These are phyloP conservation scores for Hypoxylon subgilvum DNA, from an alignment of 495 filamentous ascomycete genomes.

Conservation along the genomic window DNA sequence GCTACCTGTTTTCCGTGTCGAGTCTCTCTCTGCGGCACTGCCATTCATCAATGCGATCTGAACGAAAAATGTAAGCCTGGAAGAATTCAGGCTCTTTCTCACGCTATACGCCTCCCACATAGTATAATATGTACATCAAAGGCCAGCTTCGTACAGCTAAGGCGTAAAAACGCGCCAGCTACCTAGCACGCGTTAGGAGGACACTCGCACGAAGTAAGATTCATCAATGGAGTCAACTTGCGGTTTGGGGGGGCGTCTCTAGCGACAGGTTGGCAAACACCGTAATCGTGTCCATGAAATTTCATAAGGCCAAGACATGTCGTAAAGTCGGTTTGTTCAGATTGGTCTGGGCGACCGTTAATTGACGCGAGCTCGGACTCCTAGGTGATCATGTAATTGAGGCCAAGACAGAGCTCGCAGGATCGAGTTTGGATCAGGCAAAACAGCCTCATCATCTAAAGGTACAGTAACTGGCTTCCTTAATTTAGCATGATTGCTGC, in stretches of 20 bases:
- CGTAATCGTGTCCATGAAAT: neutral
- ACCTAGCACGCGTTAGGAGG: neutral
- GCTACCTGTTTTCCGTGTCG: conserved; percentile 1
- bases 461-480: conserved; percentile 15
- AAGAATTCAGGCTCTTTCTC: too few relatives aligned
- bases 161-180: conserved; percentile 5
- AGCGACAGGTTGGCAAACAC: too few relatives aligned
- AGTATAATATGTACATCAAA: too few relatives aligned
- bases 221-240: neutral
- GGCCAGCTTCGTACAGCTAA: conserved; percentile 13
- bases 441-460: too few relatives aligned
- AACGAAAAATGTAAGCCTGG: too few relatives aligned
- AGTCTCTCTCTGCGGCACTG: too few relatives aligned
- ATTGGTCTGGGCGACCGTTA: neutral
- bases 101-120: too few relatives aligned
- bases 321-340: conserved; percentile 4
- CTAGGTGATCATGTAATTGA: neutral
- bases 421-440: conserved; percentile 6
- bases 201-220: neutral
- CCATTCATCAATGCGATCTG: too few relatives aligned
- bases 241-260: too few relatives aligned
- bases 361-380: neutral
- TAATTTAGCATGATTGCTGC: too few relatives aligned
- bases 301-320: conserved; percentile 6
- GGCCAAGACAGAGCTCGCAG: neutral